phyloP scores from a whole-genome alignment of 805 yeast genomes.

The Teunomyces lycoperdinae region DNA sequence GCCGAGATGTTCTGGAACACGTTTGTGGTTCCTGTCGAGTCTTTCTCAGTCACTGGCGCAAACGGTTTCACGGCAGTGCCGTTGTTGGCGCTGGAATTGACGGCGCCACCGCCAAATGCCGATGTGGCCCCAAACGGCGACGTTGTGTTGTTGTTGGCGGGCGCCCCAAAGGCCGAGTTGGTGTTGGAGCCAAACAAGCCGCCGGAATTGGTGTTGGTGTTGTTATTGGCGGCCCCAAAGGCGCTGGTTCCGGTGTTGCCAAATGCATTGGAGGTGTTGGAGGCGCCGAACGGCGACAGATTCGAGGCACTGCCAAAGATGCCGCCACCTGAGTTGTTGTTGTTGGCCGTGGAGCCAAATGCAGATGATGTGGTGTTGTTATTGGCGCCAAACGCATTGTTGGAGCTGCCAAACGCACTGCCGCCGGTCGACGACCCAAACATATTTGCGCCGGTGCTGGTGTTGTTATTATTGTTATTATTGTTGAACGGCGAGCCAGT shows the following conservation, averaged over 20 bases:
- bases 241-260: slow-evolving; percentile 29
- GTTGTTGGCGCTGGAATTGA: slow-evolving; percentile 39
- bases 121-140: slow-evolving; percentile 29
- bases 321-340: slow-evolving; percentile 14
- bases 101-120: slow-evolving; percentile 22
- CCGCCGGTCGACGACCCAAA: slow-evolving; percentile 19
- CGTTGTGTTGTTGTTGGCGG: slow-evolving; percentile 12
- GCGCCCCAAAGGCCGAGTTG: slow-evolving; percentile 13
- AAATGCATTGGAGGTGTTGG: slow-evolving; percentile 2
- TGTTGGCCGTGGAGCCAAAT: slow-evolving; percentile 26
- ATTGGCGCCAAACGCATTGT: slow-evolving; percentile 21
- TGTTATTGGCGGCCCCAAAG: slow-evolving; percentile 27
- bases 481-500: slow-evolving; percentile 18
- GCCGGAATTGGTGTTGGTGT: slow-evolving; percentile 10
- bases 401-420: slow-evolving; percentile 16
- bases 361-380: slow-evolving; percentile 19
- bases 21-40: slow-evolving; percentile 53
- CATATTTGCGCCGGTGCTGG: slow-evolving; percentile 14
- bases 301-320: slow-evolving; percentile 11
- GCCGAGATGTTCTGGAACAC: slow-evolving; percentile 71
- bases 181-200: slow-evolving; percentile 27
- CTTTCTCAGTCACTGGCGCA: slow-evolving; percentile 69
- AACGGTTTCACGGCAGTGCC: slow-evolving; percentile 77
- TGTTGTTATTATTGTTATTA: slow-evolving; percentile 11
- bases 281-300: slow-evolving; percentile 6